phyloP scores from a whole-genome alignment of 192 early-diverging fungal species.

The Umbelopsis sp. region DNA sequence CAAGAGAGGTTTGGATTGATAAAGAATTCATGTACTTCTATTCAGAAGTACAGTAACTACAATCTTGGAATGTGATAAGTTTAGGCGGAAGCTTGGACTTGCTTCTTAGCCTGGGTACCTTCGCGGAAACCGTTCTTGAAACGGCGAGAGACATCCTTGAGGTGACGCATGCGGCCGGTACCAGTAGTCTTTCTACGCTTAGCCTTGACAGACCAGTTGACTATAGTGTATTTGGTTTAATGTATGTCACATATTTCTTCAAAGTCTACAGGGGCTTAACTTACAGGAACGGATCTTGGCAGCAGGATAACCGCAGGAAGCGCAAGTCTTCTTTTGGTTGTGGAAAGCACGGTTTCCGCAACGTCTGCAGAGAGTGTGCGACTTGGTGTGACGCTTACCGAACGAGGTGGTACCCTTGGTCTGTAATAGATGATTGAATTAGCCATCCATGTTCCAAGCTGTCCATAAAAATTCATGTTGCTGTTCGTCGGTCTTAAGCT shows the following conservation, averaged over 20 bases:
- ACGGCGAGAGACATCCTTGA: constrained; percentile 89
- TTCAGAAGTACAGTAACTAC: not conserved
- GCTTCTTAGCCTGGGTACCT: constrained; percentile 46
- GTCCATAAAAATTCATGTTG: not conserved
- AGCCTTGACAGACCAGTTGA: constrained; percentile 96
- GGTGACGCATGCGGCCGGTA: constrained; percentile 96
- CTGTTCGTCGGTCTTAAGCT: not conserved
- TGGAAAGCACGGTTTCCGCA: constrained; percentile 98
- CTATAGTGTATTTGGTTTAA: constrained; percentile 44
- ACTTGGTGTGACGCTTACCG: constrained; percentile 99
- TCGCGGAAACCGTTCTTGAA: constrained; percentile 99
- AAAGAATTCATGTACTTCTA: not conserved
- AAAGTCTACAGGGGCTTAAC: constrained; percentile 16
- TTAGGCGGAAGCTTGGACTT: constrained; percentile 19
- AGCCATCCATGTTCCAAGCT: not conserved
- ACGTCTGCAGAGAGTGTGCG: constrained; percentile 97
- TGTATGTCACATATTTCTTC: not conserved
- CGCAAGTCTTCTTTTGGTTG: constrained; percentile 99
- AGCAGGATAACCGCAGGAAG: constrained; percentile 97
- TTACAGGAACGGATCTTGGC: constrained; percentile 96
- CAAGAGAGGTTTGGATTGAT: constrained; percentile 8
- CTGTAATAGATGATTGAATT: constrained; percentile 43
- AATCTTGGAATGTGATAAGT: not conserved
- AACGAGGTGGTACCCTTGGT: constrained; percentile 98
- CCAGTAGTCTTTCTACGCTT: constrained; percentile 99